Percentiles rank a stretch among this genome's conserved stretches.
Evolutionary conservation across 2,329 filamentous ascomycete species (phyloP).

Genomic region (Claviceps sp.): DNA sequence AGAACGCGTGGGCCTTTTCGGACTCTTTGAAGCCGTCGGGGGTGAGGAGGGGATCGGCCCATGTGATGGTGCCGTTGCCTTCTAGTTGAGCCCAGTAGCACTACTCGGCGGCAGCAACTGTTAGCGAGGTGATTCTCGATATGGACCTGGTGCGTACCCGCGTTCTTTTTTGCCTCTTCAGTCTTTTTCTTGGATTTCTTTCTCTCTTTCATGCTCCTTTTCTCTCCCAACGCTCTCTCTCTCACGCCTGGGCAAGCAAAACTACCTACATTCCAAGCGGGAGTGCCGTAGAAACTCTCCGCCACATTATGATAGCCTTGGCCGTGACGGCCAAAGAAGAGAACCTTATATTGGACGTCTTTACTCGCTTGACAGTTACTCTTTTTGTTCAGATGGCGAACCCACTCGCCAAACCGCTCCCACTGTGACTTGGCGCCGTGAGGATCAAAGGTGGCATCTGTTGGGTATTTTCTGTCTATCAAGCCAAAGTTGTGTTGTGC

Average conservation of each 20-base stretch:
- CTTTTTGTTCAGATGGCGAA: conserved; percentile 47
- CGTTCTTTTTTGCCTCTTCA: neutral
- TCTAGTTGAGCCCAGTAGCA: conserved; percentile 54
- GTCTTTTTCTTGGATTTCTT: neutral
- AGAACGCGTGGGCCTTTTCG: conserved; percentile 44
- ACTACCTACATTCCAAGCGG: conserved; percentile 49
- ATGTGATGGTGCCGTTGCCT: conserved; percentile 48
- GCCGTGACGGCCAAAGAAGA: conserved; percentile 58
- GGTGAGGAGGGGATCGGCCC: conserved; percentile 53
- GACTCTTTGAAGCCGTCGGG: conserved; percentile 43
- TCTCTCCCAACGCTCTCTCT: no score
- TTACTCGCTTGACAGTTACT: conserved; percentile 19
- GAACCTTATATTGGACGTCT: conserved; percentile 46
- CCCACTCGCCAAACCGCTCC: conserved; percentile 48
- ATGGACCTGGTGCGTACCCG: neutral
- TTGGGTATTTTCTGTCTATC: conserved; percentile 47
- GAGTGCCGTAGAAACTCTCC: conserved; percentile 52
- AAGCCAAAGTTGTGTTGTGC: conserved; percentile 51
- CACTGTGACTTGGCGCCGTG: conserved; percentile 40
- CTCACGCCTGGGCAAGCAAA: neutral
- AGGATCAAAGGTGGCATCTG: conserved; percentile 30
- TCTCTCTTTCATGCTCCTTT: no score
- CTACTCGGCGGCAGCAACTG: conserved; percentile 14
- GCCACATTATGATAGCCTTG: conserved; percentile 53
- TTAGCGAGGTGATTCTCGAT: neutral